Evolutionary conservation across 768 basidiomycete species (phyloP).

Genomic region (Lanmaoa pseudosensibilis): DNA sequence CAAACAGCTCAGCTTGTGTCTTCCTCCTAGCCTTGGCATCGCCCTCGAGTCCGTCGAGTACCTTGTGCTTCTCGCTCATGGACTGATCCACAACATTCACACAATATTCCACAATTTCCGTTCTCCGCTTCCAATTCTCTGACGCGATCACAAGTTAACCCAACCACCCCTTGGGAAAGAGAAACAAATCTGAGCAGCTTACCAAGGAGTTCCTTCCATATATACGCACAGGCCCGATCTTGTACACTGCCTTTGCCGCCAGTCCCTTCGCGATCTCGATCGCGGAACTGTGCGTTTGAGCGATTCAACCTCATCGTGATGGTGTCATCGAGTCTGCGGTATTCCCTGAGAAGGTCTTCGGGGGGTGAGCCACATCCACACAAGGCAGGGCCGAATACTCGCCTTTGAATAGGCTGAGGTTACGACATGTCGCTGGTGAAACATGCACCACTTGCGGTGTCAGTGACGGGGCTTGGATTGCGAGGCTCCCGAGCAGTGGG

Average conservation of each 20-base stretch:
- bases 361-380: constrained; percentile 16
- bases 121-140: constrained; percentile 73
- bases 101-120: constrained; percentile 75
- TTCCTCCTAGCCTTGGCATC: constrained; percentile 49
- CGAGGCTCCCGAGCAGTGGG: constrained; percentile 63
- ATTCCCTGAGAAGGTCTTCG: constrained; percentile 78
- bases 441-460: constrained; percentile 69
- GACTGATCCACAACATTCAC: constrained; percentile 67
- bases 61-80: constrained; percentile 52
- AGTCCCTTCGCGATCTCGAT: constrained; percentile 57
- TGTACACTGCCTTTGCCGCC: constrained; percentile 54
- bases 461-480: constrained; percentile 62
- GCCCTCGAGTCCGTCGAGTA: constrained; percentile 42
- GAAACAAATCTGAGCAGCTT: constrained; percentile 30
- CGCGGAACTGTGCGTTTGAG: constrained; percentile 72
- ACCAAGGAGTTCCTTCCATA: constrained; percentile 84
- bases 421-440: constrained; percentile 68
- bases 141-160: constrained; percentile 21
- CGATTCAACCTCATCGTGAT: constrained; percentile 82
- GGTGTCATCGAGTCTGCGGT: constrained; percentile 75
- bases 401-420: constrained; percentile 78
- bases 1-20: constrained; percentile 57
- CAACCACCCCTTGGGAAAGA: constrained; percentile 16
- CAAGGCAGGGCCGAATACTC: constrained; percentile 10
- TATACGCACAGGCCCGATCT: constrained; percentile 70